Conservation (phyloP, 225 moss, liverwort and hornwort genomes). For the Ulota crispa region DNA sequence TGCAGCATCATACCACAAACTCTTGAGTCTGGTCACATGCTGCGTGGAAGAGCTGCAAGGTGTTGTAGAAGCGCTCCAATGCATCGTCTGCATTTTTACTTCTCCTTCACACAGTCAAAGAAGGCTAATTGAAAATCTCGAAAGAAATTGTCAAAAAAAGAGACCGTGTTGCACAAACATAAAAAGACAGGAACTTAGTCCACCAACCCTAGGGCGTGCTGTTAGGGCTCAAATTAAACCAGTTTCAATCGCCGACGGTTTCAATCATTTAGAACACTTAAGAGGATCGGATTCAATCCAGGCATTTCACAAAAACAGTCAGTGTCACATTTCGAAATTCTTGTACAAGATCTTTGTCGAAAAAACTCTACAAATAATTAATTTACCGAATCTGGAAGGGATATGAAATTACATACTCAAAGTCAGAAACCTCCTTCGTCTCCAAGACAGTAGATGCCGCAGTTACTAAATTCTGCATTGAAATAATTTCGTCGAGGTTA, state of each 20-base stretch:
- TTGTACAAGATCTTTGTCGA: neutral
- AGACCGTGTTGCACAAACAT: neutral
- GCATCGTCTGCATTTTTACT: conserved; percentile 73
- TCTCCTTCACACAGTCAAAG: conserved; percentile 44
- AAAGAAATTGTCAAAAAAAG: neutral
- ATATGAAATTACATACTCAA: conserved; percentile 43
- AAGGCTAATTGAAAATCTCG: neutral
- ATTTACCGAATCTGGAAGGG: neutral
- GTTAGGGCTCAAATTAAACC: neutral
- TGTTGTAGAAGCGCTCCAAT: conserved; percentile 84
- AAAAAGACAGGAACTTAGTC: neutral
- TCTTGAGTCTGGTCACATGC: conserved; percentile 96
- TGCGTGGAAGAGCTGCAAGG: conserved; percentile 86
- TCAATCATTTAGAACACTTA: neutral
- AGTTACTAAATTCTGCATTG: conserved; percentile 66
- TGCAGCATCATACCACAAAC: conserved; percentile 70
- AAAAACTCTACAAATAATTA: neutral
- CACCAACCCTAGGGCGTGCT: conserved; percentile 1
- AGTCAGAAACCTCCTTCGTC: conserved; percentile 68
- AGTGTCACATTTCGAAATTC: neutral
- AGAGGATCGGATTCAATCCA: neutral
- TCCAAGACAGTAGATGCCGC: conserved; percentile 75
- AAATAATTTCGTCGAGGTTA: neutral
- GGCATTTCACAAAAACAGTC: neutral
- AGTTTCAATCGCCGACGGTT: neutral